Evolutionary conservation across 441 rosid species (phyloP), one percentile per base, ranked within the genome.

Genomic region (Pelargonium citronellum): DNA sequence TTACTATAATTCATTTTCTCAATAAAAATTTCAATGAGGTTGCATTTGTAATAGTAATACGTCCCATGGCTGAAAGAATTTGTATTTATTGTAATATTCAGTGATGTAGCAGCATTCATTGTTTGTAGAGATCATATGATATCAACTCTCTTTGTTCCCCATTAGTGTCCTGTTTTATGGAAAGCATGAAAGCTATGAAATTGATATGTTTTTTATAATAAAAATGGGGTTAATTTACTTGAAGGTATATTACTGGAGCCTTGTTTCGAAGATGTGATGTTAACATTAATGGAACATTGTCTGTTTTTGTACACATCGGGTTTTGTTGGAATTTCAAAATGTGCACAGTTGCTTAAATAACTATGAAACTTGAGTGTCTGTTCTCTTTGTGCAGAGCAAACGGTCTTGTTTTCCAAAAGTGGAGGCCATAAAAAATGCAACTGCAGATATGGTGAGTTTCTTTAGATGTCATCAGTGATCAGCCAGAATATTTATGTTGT

Each of bases 361-460:
- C 57, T 9, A 10, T 20, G 41, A 73, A 60, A 64, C 69, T 69
- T 73, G 27, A 15, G 22, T 46, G 53, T 20, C 30, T 22, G 6
- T 70, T 70, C 41, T 27, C 69, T 67, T 71, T 60, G 72, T 82
- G 83, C 89, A 94, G 97, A 82, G 92, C 82, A 89, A 87, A 73
- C 82, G 97, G 2, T 34, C 87, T 7, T 90, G 95, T 83, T 94
- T 83, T 75, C 99, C 97, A 3, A 90, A 91, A 74, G 57, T 94
- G 74, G 93, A 87, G 70, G 97, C 99, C 53, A 90, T 91, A 74
- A 91, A 84, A 81, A 87, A 83, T 84, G 96, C 99, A 67, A 87
- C 91, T 72, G 90, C 96, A 67, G 99, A 94, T 83, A 79, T 87
- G 58, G 99, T 91, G 78, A 94, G 96, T 86, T 24, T 39, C 69